Evolutionary conservation across 352 stramenopile genomes (phyloP).

Genomic region (Globisporangium orthogonon): DNA sequence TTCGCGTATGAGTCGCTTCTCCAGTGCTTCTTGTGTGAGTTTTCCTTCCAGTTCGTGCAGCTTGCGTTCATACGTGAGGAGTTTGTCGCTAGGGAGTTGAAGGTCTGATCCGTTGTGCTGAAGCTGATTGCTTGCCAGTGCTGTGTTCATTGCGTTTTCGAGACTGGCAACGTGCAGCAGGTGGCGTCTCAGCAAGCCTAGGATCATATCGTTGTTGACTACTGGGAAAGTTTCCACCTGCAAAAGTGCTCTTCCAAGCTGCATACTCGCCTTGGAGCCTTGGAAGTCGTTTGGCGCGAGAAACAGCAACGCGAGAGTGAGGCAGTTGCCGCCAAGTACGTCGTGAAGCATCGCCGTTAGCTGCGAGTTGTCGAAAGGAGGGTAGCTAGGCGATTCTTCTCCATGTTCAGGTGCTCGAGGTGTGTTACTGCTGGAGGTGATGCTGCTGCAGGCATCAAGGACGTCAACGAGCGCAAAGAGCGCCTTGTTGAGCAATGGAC

Average conservation of each 20-base stretch:
- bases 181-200: conserved; percentile 29
- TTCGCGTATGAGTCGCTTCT: conserved; percentile 38
- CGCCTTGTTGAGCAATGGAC: conserved; percentile 51
- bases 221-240: conserved; percentile 37
- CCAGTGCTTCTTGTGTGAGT: conserved; percentile 26
- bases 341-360: conserved; percentile 43
- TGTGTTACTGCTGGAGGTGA: background rate
- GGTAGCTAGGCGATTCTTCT: background rate
- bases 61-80: conserved; percentile 16
- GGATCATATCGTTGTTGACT: conserved; percentile 51
- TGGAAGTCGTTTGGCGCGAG: conserved; percentile 29
- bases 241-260: conserved; percentile 25
- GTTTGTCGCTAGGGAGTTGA: background rate
- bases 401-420: background rate
- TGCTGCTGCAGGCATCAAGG: conserved; percentile 8
- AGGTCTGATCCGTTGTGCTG: background rate
- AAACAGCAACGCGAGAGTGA: conserved; percentile 38
- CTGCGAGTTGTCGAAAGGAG: conserved; percentile 23
- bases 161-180: conserved; percentile 8
- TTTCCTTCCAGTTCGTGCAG: conserved; percentile 38
- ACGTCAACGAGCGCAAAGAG: conserved; percentile 40
- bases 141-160: background rate
- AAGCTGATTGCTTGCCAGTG: background rate
- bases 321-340: conserved; percentile 41
- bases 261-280: conserved; percentile 31